Conservation (phyloP, 2,329 filamentous ascomycete species). For the Xylaria polymorpha region DNA sequence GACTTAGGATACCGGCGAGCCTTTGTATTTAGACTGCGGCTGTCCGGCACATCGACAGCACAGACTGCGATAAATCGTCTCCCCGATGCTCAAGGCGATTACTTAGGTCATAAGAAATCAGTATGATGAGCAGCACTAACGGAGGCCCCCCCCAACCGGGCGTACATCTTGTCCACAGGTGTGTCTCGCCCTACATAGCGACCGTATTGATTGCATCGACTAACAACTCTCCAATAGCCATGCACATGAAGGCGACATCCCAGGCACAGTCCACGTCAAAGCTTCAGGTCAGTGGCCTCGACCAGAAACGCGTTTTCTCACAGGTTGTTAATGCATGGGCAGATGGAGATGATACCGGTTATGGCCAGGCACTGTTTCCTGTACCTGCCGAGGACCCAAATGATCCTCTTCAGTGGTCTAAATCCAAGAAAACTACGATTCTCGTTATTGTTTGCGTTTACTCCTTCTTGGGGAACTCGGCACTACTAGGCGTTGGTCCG, state of each 20-base stretch:
- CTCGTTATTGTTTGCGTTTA: conserved; percentile 65
- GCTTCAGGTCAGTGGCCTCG: conserved; percentile 44
- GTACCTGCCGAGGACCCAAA: conserved; percentile 71
- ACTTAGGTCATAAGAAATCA: neutral
- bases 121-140: conserved; percentile 16
- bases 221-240: conserved; percentile 48
- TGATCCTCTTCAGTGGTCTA: conserved; percentile 63
- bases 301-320: neutral
- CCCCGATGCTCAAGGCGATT: neutral
- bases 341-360: conserved; percentile 69
- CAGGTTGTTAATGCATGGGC: conserved; percentile 12
- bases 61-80: neutral
- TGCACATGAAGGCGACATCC: conserved; percentile 66
- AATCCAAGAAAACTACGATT: conserved; percentile 67
- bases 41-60: neutral
- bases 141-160: conserved; percentile 3
- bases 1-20: neutral
- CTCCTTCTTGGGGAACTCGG: conserved; percentile 69
- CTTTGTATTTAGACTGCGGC: conserved; percentile 9
- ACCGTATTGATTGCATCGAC: neutral
- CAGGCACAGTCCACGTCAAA: conserved; percentile 66
- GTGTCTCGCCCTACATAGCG: neutral
- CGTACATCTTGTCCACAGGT: conserved; percentile 29
- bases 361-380: conserved; percentile 70
- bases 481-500: conserved; percentile 66